Base-by-base conservation (phyloP, 805 yeast genomes). In the Yamadazyma olivae region DNA sequence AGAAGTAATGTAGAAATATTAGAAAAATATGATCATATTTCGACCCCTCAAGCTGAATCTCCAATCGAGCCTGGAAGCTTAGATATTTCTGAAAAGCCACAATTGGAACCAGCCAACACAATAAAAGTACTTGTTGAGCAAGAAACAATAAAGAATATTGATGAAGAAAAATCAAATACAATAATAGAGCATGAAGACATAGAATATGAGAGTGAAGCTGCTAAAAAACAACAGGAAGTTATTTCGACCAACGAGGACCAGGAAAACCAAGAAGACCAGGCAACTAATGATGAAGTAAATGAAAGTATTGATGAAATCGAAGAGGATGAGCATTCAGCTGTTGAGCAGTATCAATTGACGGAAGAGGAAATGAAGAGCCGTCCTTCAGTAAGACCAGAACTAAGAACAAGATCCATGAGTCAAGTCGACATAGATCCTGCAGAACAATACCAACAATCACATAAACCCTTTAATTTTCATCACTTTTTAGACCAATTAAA, bases 401-500 rank as follows among this genome's bases (percentile, higher is more conserved):
- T 27, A 3, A 28, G 45, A 17, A 20, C 27, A 38, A 46, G 38
- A 33, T 29, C 41, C 3, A 21, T 36, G 25, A 44, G 45, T 21
- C 48, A 39, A 23, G 31, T 44, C 3, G 27, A 37, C 3, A 46
- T 57, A 4, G 51, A 57, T 35, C 62, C 70, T 3, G 42, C 47
- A 4, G 65, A 67, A 29, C 70, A 64, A 33, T 55, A 64, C 32
- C 69, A 64, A 35, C 67, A 56, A 34, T 65, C 72, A 2, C 72
- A 67, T 40, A 55, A 55, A 43, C 71, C 72, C 3, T 90, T 91
- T 59, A 95, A 93, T 56, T 93, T 91, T 56, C 96, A 87, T 54
- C 59, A 71, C 17, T 93, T 93, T 54, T 67, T 89, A 26, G 68
- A 70, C 9, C 85, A 83, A 46, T 70, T 93, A 46, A 80, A 83